A percentile compares a stretch with the other conserved stretches of the same genome.
Conservation (phyloP, 768 basidiomycete species). For the Termitomyces sp. region DNA sequence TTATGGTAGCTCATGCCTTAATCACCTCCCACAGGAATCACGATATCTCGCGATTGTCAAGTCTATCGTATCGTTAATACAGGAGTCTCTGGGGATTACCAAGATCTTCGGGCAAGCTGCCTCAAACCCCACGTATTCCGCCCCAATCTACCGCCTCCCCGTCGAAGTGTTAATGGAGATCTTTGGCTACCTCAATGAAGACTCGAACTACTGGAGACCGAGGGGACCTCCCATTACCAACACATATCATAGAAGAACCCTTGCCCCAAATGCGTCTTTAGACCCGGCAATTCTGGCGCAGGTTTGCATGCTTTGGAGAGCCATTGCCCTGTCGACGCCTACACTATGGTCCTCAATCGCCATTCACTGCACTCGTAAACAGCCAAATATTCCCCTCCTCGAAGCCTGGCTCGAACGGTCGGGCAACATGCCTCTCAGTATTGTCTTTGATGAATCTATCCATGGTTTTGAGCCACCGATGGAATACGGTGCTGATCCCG, state of each 20-base stretch:
- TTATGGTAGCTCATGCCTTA: not conserved
- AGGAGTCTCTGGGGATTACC: not conserved
- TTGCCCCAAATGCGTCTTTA: conserved; percentile 1
- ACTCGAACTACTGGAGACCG: not conserved
- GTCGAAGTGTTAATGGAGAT: conserved; percentile 4
- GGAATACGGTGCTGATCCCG: not conserved
- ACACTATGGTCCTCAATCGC: conserved; percentile 8
- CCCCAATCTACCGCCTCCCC: conserved; percentile 7
- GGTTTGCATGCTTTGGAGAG: conserved; percentile 11
- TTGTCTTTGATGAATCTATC: not conserved
- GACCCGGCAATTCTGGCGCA: conserved; percentile 11
- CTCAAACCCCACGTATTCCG: not conserved
- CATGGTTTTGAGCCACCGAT: not conserved
- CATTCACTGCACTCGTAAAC: not conserved
- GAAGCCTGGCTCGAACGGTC: conserved; percentile 8
- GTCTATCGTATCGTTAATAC: not conserved
- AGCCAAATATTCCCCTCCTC: not conserved
- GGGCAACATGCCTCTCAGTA: not conserved
- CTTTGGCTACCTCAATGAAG: not conserved
- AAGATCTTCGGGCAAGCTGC: not conserved
- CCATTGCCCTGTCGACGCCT: not conserved
- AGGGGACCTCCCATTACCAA: not conserved
- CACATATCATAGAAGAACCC: not conserved
- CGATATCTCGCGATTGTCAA: not conserved
- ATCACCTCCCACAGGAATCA: not conserved